Percentiles rank a stretch among this genome's conserved stretches.
Conservation (phyloP, 306 rosid genomes). For the Mimosa bimucronata region DNA sequence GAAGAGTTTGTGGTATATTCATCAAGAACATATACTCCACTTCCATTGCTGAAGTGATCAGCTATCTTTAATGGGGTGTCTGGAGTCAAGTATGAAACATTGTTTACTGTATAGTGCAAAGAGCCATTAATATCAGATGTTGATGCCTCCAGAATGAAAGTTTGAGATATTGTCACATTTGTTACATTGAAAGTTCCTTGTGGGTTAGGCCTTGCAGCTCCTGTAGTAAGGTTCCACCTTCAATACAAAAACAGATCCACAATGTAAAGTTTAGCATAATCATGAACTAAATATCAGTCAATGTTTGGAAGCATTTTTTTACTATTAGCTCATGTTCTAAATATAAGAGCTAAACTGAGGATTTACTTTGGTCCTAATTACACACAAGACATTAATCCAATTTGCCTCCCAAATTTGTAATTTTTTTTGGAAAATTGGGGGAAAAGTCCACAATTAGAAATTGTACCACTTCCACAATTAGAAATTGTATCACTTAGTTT, state of each 20-base stretch:
- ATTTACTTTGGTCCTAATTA: no score
- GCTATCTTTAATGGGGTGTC: slow-evolving; percentile 81
- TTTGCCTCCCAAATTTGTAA: no score
- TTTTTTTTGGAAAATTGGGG: no score
- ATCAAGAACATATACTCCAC: slow-evolving; percentile 65
- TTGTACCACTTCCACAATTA: no score
- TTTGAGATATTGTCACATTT: slow-evolving; percentile 70
- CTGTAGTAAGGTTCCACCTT: slow-evolving; percentile 85
- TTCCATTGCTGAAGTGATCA: slow-evolving; percentile 61
- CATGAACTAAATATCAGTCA: background rate
- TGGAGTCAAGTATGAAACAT: slow-evolving; percentile 67
- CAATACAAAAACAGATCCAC: background rate
- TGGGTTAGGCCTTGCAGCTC: slow-evolving; percentile 91
- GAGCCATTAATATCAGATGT: slow-evolving; percentile 32
- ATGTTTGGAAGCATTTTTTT: background rate
- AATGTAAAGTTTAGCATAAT: background rate
- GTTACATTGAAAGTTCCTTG: slow-evolving; percentile 80
- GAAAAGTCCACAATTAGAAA: no score
- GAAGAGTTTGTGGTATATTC: slow-evolving; percentile 54
- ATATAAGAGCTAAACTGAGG: no score
- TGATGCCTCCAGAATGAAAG: slow-evolving; percentile 60
- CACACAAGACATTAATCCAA: no score
- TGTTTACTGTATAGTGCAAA: slow-evolving; percentile 58
- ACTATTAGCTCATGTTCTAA: no score
- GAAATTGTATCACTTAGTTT: no score